phyloP scores from a whole-genome alignment of 768 basidiomycete genomes.

The Chalciporus pseudorubinellus region DNA sequence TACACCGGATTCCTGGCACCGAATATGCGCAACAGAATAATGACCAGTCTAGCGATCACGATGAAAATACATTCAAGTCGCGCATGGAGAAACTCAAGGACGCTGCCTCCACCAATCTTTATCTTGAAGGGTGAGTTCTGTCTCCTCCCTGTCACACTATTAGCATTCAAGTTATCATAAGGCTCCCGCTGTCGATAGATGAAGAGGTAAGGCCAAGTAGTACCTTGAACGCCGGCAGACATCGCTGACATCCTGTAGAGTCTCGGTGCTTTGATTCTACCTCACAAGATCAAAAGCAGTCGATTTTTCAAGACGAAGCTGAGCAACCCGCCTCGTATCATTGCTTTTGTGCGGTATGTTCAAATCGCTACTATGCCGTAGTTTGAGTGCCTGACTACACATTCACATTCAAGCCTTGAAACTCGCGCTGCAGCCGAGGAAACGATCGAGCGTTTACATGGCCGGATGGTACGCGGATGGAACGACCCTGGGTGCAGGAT shows the following conservation, averaged over 20 bases:
- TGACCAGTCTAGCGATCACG: slow-evolving; percentile 25
- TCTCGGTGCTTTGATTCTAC: slow-evolving; percentile 61
- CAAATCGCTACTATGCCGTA: background rate
- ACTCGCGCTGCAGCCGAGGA: slow-evolving; percentile 72
- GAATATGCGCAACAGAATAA: slow-evolving; percentile 45
- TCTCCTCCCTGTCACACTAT: background rate
- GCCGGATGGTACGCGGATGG: slow-evolving; percentile 77
- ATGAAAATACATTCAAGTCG: slow-evolving; percentile 59
- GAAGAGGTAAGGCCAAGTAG: slow-evolving; percentile 44
- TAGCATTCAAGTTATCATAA: slow-evolving; percentile 19
- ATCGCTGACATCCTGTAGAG: slow-evolving; percentile 38
- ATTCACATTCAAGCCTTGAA: slow-evolving; percentile 51
- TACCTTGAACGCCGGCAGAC: background rate
- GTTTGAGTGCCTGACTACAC: background rate
- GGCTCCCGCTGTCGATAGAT: slow-evolving; percentile 69
- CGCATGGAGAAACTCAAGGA: slow-evolving; percentile 77
- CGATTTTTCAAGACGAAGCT: slow-evolving; percentile 79
- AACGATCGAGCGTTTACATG: slow-evolving; percentile 73
- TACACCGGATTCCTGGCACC: slow-evolving; percentile 84
- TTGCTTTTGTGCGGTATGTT: slow-evolving; percentile 75
- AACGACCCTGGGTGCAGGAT: slow-evolving; percentile 74
- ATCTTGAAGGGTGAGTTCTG: slow-evolving; percentile 65
- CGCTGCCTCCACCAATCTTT: slow-evolving; percentile 67
- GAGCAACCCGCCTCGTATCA: slow-evolving; percentile 73
- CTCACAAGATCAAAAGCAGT: slow-evolving; percentile 70